Conservation (phyloP, 163 green algal species). For the Prototheca wickerhamii region DNA sequence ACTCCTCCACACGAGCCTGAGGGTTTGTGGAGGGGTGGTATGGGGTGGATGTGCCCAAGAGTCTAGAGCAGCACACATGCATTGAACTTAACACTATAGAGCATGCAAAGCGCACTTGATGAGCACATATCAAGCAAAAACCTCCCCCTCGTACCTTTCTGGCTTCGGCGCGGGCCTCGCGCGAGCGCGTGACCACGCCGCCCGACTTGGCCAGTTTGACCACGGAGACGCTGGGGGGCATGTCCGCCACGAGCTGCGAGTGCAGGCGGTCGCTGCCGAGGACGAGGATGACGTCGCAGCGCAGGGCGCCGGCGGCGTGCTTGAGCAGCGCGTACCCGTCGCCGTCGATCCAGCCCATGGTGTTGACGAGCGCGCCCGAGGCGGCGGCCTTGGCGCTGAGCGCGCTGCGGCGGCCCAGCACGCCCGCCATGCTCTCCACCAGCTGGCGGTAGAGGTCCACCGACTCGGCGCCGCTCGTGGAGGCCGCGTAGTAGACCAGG, state of each 20-base stretch:
- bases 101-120: not conserved
- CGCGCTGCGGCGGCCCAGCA: slow-evolving; percentile 36
- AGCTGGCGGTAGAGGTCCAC: slow-evolving; percentile 37
- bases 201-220: slow-evolving; percentile 77
- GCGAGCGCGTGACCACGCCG: slow-evolving; percentile 68
- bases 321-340: slow-evolving; percentile 86
- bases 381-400: slow-evolving; percentile 11
- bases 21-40: not conserved
- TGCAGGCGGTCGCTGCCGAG: slow-evolving; percentile 78
- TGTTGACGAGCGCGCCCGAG: slow-evolving; percentile 85
- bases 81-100: not conserved
- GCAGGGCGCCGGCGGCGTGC: slow-evolving; percentile 27
- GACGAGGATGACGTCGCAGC: slow-evolving; percentile 63
- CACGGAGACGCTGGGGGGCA: slow-evolving; percentile 32
- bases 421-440: slow-evolving; percentile 62
- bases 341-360: slow-evolving; percentile 87
- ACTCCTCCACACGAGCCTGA: slow-evolving; percentile 54
- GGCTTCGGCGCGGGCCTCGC: slow-evolving; percentile 39
- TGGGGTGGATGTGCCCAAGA: too few relatives aligned
- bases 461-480: slow-evolving; percentile 37
- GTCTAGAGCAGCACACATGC: too few relatives aligned
- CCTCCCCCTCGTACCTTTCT: slow-evolving; percentile 25
- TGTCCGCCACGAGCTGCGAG: slow-evolving; percentile 46
- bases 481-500: slow-evolving; percentile 69
- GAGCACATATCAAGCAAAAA: not conserved